phyloP scores from a whole-genome alignment of 345 rosid genomes.

The Eucalyptus pauciflora region DNA sequence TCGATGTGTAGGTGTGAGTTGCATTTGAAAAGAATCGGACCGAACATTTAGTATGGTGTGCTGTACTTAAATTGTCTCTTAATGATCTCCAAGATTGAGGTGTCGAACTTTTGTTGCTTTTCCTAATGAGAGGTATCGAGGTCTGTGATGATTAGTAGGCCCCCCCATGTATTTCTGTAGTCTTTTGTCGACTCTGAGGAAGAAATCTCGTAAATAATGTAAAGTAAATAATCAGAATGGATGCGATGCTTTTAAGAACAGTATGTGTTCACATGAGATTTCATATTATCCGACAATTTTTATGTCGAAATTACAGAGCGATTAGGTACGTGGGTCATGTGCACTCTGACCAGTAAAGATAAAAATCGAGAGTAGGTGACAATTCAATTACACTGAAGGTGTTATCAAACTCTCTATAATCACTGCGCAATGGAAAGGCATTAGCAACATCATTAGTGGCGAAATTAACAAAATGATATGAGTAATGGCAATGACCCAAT shows the following conservation, averaged over 20 bases:
- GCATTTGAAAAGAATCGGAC: not conserved
- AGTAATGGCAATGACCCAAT: not conserved
- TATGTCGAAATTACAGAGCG: not conserved
- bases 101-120: not conserved
- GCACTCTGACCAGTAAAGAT: not conserved
- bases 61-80: not conserved
- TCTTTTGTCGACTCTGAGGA: not conserved
- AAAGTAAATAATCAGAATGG: not conserved
- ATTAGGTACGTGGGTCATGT: accelerated
- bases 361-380: not conserved
- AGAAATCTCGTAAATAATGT: not conserved
- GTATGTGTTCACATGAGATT: not conserved
- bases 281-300: not conserved
- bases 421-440: not conserved
- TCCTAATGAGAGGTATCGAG: not conserved
- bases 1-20: not conserved
- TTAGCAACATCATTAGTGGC: not conserved
- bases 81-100: not conserved
- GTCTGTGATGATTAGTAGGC: not conserved
- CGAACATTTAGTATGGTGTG: not conserved
- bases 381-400: not conserved
- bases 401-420: not conserved
- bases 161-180: not conserved
- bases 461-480: not conserved
- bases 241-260: not conserved